Base-by-base conservation (phyloP, 345 rosid species). In the Cardamine occulta region DNA sequence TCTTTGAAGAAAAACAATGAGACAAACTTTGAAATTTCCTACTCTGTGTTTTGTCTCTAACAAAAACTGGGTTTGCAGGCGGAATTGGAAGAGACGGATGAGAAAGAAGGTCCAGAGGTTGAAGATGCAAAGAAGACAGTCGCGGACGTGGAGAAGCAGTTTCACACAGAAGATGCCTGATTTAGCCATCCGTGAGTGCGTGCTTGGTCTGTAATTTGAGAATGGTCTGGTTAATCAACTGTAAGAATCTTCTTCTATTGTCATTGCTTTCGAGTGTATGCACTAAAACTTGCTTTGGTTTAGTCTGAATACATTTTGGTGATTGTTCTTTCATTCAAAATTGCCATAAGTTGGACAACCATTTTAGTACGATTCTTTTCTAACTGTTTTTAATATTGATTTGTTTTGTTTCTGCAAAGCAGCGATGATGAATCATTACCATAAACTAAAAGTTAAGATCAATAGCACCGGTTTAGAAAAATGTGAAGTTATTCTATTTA, bases 121-220 rank as follows among this genome's bases (percentile, higher is more conserved):
- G 88, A 81, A 70, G 96, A 93, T 73, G 93, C 93, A 48, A 86
- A 48, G 66, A 84, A 80, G 82, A 88, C 86, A n/a, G 81, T 87
- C 6, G 70, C 80, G 1, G 90, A 87, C 8, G 81, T 88, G 26
- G 96, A 89, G 66, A 83, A 83, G 72, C 80, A 85, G 79, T 89
- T 86, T 63, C 85, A 75, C 59, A 81, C 87, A 55, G 81, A 83
- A 24, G 87, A 88, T 69, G 88, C 85, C 24, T 88, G 87, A 74
- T 14, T 23, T 48, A 59, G 2, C 17, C 39, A 18, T n/a, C n/a
- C 0, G 18, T 54, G 71, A 55, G 24, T 54, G 66, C 39, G 54
- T 70, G 44, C 17, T 54, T 63, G 42, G 37, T 70, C 18, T 77
- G 61, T 70, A 56, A 35, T 39, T 7, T 70, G 51, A 52, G 57